phyloP scores from a whole-genome alignment of 1,284 basidiomycete genomes.

The Somion occarium region DNA sequence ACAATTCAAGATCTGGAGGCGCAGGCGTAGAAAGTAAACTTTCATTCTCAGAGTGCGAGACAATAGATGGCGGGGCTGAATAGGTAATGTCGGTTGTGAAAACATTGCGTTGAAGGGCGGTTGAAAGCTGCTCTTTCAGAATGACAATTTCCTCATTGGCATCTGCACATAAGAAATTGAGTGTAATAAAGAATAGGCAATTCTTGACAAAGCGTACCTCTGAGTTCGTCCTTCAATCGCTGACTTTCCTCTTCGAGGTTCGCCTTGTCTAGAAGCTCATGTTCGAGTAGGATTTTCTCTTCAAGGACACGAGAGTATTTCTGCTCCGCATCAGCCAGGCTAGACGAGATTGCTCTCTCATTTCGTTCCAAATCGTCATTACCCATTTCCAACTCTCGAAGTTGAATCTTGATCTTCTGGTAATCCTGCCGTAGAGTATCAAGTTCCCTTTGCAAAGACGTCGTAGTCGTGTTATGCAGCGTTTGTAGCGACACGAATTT shows the following conservation, averaged over 20 bases:
- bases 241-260: conserved; percentile 90
- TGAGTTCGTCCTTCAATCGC: conserved; percentile 87
- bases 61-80: conserved; percentile 22
- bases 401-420: conserved; percentile 74
- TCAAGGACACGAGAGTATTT: conserved; percentile 91
- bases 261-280: conserved; percentile 92
- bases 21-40: conserved; percentile 47
- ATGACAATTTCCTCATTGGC: conserved; percentile 83
- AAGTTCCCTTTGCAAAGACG: conserved; percentile 84
- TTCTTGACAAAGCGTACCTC: conserved; percentile 54
- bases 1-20: conserved; percentile 57
- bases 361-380: conserved; percentile 94
- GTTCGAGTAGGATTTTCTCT: conserved; percentile 95
- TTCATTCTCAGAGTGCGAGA: conserved; percentile 38
- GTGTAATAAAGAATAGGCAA: conserved; percentile 5
- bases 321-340: conserved; percentile 86
- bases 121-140: conserved; percentile 68
- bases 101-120: conserved; percentile 31
- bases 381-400: conserved; percentile 91
- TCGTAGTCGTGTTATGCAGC: conserved; percentile 82
- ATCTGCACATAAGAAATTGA: conserved; percentile 42
- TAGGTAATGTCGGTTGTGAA: conserved; percentile 22
- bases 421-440: conserved; percentile 80
- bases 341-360: conserved; percentile 88
- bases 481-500: conserved; percentile 91